A percentile compares a stretch with the other conserved stretches of the same genome.
phyloP scores from a whole-genome alignment of 345 rosid genomes.

The Ceriops zippeliana region DNA sequence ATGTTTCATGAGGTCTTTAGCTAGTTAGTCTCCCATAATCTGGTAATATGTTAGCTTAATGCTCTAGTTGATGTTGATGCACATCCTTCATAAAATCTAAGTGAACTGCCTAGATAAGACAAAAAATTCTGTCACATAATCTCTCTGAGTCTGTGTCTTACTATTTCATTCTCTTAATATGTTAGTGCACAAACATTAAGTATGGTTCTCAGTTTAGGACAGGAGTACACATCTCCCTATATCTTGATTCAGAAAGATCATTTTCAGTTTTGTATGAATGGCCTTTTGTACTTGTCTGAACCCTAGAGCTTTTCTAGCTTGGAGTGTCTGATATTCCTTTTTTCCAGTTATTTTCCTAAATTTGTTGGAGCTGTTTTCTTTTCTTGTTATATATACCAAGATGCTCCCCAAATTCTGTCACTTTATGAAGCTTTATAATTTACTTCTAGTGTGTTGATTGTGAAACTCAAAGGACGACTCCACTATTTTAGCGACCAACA shows the following conservation, averaged over 20 bases:
- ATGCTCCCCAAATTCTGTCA: not conserved
- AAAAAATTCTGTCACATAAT: too few species aligned
- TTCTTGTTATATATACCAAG: not conserved
- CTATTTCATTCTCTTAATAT: not conserved
- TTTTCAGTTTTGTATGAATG: too few species aligned
- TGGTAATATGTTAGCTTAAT: not conserved
- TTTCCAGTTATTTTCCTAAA: too few species aligned
- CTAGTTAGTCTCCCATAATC: not conserved
- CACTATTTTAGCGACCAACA: not conserved
- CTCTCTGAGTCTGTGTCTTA: not conserved
- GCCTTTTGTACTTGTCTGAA: too few species aligned
- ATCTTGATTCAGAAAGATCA: too few species aligned
- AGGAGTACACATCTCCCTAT: too few species aligned
- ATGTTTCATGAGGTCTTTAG: constrained; percentile 3
- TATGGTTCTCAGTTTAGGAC: too few species aligned
- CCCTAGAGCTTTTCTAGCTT: too few species aligned
- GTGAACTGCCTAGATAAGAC: too few species aligned
- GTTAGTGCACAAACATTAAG: not conserved
- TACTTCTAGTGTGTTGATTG: not conserved
- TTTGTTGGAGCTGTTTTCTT: not conserved
- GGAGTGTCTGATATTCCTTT: too few species aligned
- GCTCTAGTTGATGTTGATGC: not conserved
- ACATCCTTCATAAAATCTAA: too few species aligned
- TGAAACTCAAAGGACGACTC: not conserved
- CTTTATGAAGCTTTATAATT: not conserved